Evolutionary conservation across 2,329 filamentous ascomycete genomes (phyloP).

Genomic region (Chrysoporthe austroafricana): DNA sequence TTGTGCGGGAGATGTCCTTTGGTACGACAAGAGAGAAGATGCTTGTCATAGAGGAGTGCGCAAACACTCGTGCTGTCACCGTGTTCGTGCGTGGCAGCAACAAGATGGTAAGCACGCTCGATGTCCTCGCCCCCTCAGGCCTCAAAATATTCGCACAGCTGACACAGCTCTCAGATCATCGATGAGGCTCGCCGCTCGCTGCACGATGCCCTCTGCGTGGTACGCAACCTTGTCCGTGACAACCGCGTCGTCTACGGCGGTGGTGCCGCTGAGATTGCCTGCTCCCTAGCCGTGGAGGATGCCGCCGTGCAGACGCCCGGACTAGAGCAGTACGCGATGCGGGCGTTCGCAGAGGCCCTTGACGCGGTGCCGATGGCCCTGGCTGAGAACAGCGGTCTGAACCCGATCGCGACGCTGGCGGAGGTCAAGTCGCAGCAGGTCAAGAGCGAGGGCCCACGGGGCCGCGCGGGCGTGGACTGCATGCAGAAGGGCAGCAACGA

Average conservation of each 20-base stretch:
- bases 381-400: constrained; percentile 95
- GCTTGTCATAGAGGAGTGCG: constrained; percentile 98
- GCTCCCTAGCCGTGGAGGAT: constrained; percentile 93
- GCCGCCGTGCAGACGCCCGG: constrained; percentile 92
- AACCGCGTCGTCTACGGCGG: constrained; percentile 98
- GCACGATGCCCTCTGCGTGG: constrained; percentile 96
- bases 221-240: constrained; percentile 92
- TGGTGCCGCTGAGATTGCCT: constrained; percentile 95
- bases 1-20: constrained; percentile 94
- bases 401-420: constrained; percentile 92
- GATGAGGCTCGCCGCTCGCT: constrained; percentile 98
- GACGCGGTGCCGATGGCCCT: constrained; percentile 94
- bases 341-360: constrained; percentile 92
- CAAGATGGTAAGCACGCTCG: constrained; percentile 79
- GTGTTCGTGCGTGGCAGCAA: constrained; percentile 97
- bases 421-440: constrained; percentile 96
- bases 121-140: constrained; percentile 16
- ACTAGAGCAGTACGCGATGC: constrained; percentile 99
- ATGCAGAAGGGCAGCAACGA: constrained; percentile 95
- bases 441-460: constrained; percentile 63
- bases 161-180: constrained; percentile 72
- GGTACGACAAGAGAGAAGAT: constrained; percentile 99
- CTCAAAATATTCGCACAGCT: constrained; percentile 2
- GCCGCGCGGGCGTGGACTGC: constrained; percentile 90
- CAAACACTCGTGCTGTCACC: constrained; percentile 95